Percentiles rank a stretch among this genome's conserved stretches.
Conservation (phyloP, 2,329 filamentous ascomycete species). For the Coleophoma crateriformis region DNA sequence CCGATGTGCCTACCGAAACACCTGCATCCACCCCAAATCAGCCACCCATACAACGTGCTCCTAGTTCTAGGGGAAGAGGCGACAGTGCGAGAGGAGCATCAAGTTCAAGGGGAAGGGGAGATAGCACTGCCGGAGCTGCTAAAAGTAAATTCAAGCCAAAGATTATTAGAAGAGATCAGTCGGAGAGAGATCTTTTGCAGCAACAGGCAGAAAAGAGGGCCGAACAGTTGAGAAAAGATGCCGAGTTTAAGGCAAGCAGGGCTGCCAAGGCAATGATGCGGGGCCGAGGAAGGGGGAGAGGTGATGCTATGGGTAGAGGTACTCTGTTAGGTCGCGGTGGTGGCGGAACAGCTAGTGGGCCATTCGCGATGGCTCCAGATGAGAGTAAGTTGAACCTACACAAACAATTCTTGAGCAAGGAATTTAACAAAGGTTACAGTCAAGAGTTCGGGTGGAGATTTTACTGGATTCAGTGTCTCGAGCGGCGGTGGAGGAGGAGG, state of each 20-base stretch:
- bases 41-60: background rate
- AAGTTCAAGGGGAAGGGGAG: background rate
- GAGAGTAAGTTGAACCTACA: conserved; percentile 13
- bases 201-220: conserved; percentile 12
- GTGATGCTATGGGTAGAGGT: conserved; percentile 25
- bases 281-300: conserved; percentile 18
- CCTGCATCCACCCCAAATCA: conserved; percentile 22
- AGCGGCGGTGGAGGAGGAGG: conserved; percentile 6
- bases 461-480: conserved; percentile 1
- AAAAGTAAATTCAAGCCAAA: conserved; percentile 27
- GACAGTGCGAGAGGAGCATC: conserved; percentile 10
- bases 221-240: conserved; percentile 6
- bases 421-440: background rate
- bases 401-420: too few species aligned
- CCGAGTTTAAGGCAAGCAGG: conserved; percentile 10
- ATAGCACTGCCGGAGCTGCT: conserved; percentile 4
- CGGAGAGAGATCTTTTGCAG: conserved; percentile 16
- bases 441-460: conserved; percentile 1
- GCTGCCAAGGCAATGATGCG: conserved; percentile 14
- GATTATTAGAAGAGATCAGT: conserved; percentile 18
- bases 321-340: conserved; percentile 4
- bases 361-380: conserved; percentile 17
- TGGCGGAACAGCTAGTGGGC: conserved; percentile 8
- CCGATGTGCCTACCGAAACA: conserved; percentile 20
- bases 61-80: conserved; percentile 5